A percentile compares a stretch with the other conserved stretches of the same genome.
Evolutionary conservation across 2,329 filamentous ascomycete genomes (phyloP).

Genomic region (Ambrosiella beaveri): DNA sequence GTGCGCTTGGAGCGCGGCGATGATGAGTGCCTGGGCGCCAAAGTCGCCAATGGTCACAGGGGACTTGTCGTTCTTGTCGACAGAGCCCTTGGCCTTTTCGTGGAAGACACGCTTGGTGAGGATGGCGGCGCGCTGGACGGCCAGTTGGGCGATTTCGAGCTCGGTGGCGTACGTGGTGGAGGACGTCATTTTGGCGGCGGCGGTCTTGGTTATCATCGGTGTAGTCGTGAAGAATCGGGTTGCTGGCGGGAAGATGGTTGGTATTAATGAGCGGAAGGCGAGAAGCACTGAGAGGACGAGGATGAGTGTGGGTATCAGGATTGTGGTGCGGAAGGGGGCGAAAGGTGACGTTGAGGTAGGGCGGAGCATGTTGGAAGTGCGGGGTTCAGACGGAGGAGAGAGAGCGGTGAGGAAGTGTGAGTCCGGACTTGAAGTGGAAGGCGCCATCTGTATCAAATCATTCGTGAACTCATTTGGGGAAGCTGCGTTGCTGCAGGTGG

Average conservation of each 20-base stretch:
- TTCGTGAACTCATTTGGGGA: not conserved
- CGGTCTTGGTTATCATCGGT: too few relatives aligned
- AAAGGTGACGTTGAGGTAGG: not conserved
- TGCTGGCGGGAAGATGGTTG: not conserved
- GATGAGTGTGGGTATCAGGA: not conserved
- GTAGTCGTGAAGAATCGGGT: not conserved
- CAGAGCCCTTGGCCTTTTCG: slow-evolving; percentile 81
- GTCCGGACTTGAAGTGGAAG: not conserved
- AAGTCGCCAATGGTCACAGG: slow-evolving; percentile 97
- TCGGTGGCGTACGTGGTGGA: slow-evolving; percentile 37
- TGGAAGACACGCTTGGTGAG: slow-evolving; percentile 40
- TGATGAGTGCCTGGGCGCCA: slow-evolving; percentile 91
- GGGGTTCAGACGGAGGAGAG: not conserved
- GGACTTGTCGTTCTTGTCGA: slow-evolving; percentile 80
- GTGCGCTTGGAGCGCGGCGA: slow-evolving; percentile 69
- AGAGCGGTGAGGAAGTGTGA: not conserved
- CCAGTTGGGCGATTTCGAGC: slow-evolving; percentile 67
- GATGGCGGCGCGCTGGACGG: slow-evolving; percentile 59
- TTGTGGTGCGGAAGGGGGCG: not conserved
- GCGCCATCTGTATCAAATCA: not conserved
- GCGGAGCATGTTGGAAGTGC: not conserved
- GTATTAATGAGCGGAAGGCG: not conserved
- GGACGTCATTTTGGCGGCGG: slow-evolving; percentile 3
- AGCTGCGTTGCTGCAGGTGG: not conserved
- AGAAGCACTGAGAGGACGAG: slow-evolving; percentile 2